These are phyloP conservation scores for Saccharomycopsis guyanensis DNA, from an alignment of 805 yeast genomes.

Conservation along the genomic window DNA sequence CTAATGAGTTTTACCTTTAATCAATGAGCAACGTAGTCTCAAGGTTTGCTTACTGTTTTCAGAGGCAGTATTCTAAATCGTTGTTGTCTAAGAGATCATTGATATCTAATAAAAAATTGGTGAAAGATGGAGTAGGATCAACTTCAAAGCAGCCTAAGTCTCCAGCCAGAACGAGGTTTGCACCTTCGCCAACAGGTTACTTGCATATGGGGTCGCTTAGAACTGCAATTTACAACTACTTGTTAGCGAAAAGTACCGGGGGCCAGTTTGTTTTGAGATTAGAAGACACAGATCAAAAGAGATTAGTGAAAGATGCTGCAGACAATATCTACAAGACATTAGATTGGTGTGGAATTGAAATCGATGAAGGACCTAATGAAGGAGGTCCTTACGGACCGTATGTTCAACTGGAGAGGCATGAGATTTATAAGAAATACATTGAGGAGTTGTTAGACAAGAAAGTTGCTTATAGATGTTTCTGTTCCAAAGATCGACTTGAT, in stretches of 20 bases:
- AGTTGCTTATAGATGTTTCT: conserved; percentile 78
- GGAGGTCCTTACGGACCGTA: conserved; percentile 65
- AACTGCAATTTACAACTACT: conserved; percentile 85
- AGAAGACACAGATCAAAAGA: conserved; percentile 87
- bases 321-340: conserved; percentile 66
- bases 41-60: neutral
- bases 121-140: neutral
- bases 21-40: too few relatives aligned
- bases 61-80: neutral
- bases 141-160: conserved; percentile 29
- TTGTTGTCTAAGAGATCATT: neutral
- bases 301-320: conserved; percentile 80
- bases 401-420: conserved; percentile 73
- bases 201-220: conserved; percentile 90
- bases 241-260: conserved; percentile 68
- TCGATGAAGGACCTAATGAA: conserved; percentile 74
- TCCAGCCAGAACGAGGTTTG: conserved; percentile 85
- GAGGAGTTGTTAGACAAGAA: conserved; percentile 52
- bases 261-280: conserved; percentile 78
- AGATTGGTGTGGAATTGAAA: conserved; percentile 63
- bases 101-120: neutral
- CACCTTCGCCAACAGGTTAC: conserved; percentile 96
- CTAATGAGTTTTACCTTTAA: too few relatives aligned
- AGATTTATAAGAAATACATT: conserved; percentile 57
- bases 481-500: conserved; percentile 71